Base-by-base conservation (phyloP, 768 basidiomycete species). In the Lactarius indigo region DNA sequence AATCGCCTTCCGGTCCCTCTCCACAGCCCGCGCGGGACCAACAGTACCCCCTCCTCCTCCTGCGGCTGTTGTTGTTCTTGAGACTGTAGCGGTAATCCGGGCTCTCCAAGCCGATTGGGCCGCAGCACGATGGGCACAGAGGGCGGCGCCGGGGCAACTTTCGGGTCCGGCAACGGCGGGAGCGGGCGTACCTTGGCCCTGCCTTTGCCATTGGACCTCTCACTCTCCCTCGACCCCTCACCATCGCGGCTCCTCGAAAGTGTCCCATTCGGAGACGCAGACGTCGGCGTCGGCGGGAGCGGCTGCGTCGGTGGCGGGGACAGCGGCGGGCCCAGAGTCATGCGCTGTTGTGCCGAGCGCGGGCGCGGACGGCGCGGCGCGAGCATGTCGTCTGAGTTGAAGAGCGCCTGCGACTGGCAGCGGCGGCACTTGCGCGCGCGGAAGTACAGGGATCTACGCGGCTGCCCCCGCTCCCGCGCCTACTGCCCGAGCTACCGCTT, bases 341-440 rank as follows among this genome's bases (percentile, higher is more conserved):
- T 2, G 6, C 28, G 55, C 55, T 17, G 55, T 17, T n/a, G 55
- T 9, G 56, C 1, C 20, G 41, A 47, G 42, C 30, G 42, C 10
- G 55, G 42, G 6, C 55, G 63, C 30, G 56, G 18, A 35, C 39
- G 63, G 5, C 31, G 63, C 9, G 60, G 60, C 3, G 66, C 62
- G 42, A 68, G 28, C 66, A 64, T 68, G 54, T 64, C 58, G 18
- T 68, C 58, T 0, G 62, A 20, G 30, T 68, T 68, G 42, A 68
- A 68, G 33, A 12, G 3, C 7, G n/a, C n/a, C n/a, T n/a, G n/a
- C n/a, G n/a, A n/a, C n/a, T n/a, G 20, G 13, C 3, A 12, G 28
- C 9, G 47, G 20, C 1, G 56, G n/a, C 8, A 4, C 3, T 9
- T 61, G 50, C 1, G 12, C 2, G 15, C 61, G 57, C 0, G 66